These are phyloP conservation scores for Penicillium salamii DNA, from an alignment of 495 filamentous ascomycete species.

Conservation along the genomic window DNA sequence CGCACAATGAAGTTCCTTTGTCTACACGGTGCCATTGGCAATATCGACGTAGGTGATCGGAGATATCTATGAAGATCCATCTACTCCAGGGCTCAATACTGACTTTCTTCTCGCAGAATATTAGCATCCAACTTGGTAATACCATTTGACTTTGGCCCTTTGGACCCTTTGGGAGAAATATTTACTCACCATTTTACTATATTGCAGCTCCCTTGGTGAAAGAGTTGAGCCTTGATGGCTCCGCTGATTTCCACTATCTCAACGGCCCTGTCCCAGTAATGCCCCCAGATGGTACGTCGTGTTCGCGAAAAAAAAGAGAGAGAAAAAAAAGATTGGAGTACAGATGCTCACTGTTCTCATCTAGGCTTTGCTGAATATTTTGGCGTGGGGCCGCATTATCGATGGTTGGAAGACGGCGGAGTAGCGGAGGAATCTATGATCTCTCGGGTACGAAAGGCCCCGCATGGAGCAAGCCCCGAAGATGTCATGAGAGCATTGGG, in stretches of 20 bases:
- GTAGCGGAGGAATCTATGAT: conserved; percentile 46
- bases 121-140: conserved; percentile 48
- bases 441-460: conserved; percentile 48
- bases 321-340: too few relatives aligned
- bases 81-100: not conserved
- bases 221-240: conserved; percentile 39
- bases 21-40: conserved; percentile 33
- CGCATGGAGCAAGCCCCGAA: conserved; percentile 44
- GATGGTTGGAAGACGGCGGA: conserved; percentile 46
- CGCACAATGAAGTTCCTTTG: conserved; percentile 28
- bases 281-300: conserved; percentile 32
- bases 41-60: conserved; percentile 23
- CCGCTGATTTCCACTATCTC: conserved; percentile 45
- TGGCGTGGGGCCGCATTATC: conserved; percentile 48
- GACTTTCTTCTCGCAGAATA: conserved; percentile 38
- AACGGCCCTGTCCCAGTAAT: conserved; percentile 43
- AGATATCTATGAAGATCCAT: not conserved
- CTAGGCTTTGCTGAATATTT: conserved; percentile 52
- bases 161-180: not conserved
- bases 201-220: conserved; percentile 38
- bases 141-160: not conserved
- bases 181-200: not conserved
- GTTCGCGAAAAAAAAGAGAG: too few relatives aligned
- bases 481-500: conserved; percentile 45
- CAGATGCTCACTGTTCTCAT: not conserved